Conservation (phyloP, 2,329 filamentous ascomycete genomes). For the Penicillium sp. region DNA sequence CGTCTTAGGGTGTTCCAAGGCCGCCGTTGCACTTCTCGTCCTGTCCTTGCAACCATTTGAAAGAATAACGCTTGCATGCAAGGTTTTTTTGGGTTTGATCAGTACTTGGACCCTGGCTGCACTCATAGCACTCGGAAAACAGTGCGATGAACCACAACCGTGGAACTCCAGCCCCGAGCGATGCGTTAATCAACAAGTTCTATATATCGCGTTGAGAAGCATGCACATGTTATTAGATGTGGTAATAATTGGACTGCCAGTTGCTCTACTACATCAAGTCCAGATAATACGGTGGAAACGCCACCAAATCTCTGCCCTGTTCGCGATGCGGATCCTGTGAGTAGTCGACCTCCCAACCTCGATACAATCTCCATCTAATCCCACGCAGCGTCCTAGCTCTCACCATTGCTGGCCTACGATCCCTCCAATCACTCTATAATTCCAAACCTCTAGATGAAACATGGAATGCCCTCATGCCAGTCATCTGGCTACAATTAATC, state of each 20-base stretch:
- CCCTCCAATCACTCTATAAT: constrained; percentile 2
- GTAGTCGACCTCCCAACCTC: neutral
- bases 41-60: constrained; percentile 11
- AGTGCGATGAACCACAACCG: constrained; percentile 6
- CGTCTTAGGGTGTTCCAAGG: constrained; percentile 11
- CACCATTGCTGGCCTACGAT: constrained; percentile 9
- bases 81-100: constrained; percentile 5
- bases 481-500: constrained; percentile 13
- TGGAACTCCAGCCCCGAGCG: constrained; percentile 6
- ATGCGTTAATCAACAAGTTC: constrained; percentile 10
- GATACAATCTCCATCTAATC: neutral
- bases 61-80: constrained; percentile 6
- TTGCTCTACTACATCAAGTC: constrained; percentile 11
- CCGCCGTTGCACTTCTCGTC: constrained; percentile 10
- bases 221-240: constrained; percentile 12
- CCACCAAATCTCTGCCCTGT: constrained; percentile 11
- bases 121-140: constrained; percentile 7
- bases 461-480: constrained; percentile 12
- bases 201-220: constrained; percentile 5
- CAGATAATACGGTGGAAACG: constrained; percentile 12
- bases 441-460: constrained; percentile 1
- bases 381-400: constrained; percentile 8
- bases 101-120: constrained; percentile 4
- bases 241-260: constrained; percentile 6
- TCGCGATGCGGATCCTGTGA: constrained; percentile 13